A percentile compares a stretch with the other conserved stretches of the same genome.
These are phyloP conservation scores for Aspergillaceae sp. DNA, from an alignment of 2,329 filamentous ascomycete genomes.

Conservation along the genomic window DNA sequence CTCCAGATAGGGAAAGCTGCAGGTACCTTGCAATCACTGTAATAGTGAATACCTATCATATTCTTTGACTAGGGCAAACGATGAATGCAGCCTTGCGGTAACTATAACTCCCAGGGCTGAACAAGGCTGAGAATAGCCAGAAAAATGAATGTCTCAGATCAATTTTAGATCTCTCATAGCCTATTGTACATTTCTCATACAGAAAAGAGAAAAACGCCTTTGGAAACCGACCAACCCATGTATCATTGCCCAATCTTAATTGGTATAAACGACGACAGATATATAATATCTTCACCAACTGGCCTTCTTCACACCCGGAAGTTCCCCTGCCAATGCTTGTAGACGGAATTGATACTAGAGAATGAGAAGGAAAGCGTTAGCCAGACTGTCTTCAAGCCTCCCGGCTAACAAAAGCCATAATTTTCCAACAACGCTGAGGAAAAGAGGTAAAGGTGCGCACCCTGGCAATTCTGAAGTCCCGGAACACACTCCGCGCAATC, in stretches of 20 bases:
- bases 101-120: too few species aligned
- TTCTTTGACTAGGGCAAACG: not conserved
- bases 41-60: not conserved
- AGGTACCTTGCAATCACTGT: not conserved
- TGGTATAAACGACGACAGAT: slow-evolving; percentile 1
- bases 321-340: slow-evolving; percentile 72
- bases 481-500: slow-evolving; percentile 80
- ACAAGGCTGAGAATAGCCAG: not conserved
- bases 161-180: not conserved
- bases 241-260: slow-evolving; percentile 9
- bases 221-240: slow-evolving; percentile 14
- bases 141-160: not conserved
- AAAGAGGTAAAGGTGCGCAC: slow-evolving; percentile 47
- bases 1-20: not conserved
- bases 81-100: not conserved
- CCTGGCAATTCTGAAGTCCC: slow-evolving; percentile 84
- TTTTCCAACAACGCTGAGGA: not conserved
- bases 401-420: not conserved
- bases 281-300: slow-evolving; percentile 61
- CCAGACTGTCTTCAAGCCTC: not conserved
- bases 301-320: slow-evolving; percentile 91
- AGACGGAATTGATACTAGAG: slow-evolving; percentile 82
- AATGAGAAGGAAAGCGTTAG: slow-evolving; percentile 12
- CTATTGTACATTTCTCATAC: slow-evolving; percentile 10
- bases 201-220: slow-evolving; percentile 17